These are phyloP conservation scores for Tolypocladium cylindrosporum DNA, from an alignment of 2,329 filamentous ascomycete species.

Conservation along the genomic window DNA sequence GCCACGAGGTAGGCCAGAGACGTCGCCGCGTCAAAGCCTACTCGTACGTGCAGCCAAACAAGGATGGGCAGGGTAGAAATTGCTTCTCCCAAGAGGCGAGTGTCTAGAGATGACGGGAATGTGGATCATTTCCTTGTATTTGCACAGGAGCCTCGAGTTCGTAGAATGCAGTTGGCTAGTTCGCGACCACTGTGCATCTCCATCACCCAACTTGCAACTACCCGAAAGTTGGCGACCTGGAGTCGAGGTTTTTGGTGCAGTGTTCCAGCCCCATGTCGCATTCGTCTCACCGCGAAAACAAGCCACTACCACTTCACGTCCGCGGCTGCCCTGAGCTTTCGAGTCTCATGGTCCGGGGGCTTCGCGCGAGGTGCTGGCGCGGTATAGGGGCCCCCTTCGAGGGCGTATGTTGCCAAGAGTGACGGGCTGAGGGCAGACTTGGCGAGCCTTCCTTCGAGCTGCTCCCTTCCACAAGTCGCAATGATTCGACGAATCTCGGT, in stretches of 20 bases:
- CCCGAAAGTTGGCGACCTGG: background rate
- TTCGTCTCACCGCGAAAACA: background rate
- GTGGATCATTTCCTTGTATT: too few relatives aligned
- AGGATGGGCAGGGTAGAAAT: background rate
- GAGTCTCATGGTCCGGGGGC: background rate
- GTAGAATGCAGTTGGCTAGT: too few relatives aligned
- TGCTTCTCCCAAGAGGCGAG: too few relatives aligned
- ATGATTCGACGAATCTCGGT: slow-evolving; percentile 13
- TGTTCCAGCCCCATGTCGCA: too few relatives aligned
- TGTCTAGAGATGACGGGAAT: too few relatives aligned
- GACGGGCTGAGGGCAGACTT: slow-evolving; percentile 3
- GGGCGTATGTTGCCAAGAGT: slow-evolving; percentile 5
- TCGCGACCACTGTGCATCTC: too few relatives aligned
- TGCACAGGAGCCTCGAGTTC: too few relatives aligned
- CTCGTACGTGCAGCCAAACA: background rate
- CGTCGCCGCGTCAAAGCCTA: too few relatives aligned
- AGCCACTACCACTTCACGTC: background rate
- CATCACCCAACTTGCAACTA: too few relatives aligned
- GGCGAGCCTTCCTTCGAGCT: background rate
- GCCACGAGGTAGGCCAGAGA: background rate
- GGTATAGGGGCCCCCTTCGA: background rate
- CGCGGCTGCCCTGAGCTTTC: background rate
- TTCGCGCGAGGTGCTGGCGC: background rate
- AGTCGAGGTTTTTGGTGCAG: too few relatives aligned
- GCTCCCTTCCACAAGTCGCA: background rate